Base-by-base conservation (phyloP, 2,329 filamentous ascomycete species). In the Fusarium coicis region DNA sequence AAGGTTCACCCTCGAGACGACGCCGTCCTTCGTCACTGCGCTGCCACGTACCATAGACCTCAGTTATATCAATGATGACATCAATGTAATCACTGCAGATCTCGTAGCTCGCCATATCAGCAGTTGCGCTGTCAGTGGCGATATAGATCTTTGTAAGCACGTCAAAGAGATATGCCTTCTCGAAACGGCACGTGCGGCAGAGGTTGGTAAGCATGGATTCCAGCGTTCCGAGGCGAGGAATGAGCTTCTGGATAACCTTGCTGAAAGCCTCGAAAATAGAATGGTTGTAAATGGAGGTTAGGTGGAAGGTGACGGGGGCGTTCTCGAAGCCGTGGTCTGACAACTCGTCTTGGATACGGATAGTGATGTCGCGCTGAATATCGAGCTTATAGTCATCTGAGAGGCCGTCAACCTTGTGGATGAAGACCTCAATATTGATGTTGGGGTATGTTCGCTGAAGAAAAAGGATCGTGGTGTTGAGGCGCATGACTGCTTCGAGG, bases 71-170 rank as follows among this genome's bases (percentile, higher is more conserved):
- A 66, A 98, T 96, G 70, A 99, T 97, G 68, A 98, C 95, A 81
- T 99, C 96, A 76, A 99, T 98, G 81, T 97, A 98, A 81, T 99
- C 96, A 55, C 94, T 97, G 84, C 96, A 99, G 79, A 98, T 97
- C 84, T 98, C 96, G 82, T 99, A 99, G 80, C 93, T 96, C 46
- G 93, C 93, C 88, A 98, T 96, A 79, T 98, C 96, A 37, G 96
- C 94, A 1, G 96, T 96, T 43, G 93, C 93, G 36, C 93, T 96
- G 81, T 99, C 96, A 10, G 96, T 98, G 2, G 96, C 96, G 76
- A 99, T 97, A 84, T 99, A 99, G 71, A 99, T 97, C 85, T 99
- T 99, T 84, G 94, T 97, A 76, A 97, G 89, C 14, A 98, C 95
- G 80, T 99, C 97, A 80, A 99, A 99, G 11, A 99, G 90, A 81